These are phyloP conservation scores for Boletus rufocinnamomeus DNA, from an alignment of 768 basidiomycete species.

Conservation along the genomic window DNA sequence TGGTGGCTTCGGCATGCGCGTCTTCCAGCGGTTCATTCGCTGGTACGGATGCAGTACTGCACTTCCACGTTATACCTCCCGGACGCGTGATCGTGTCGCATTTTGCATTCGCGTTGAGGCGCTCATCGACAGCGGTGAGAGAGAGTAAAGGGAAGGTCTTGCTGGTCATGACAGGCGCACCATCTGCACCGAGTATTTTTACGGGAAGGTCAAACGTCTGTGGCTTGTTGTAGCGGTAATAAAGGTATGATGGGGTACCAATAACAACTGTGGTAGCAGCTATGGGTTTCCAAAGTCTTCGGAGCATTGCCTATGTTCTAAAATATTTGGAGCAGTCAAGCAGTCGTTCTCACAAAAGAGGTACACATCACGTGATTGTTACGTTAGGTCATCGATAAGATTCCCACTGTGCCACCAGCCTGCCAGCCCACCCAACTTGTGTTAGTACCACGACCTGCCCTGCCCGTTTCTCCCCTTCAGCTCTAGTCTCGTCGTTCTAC, in stretches of 20 bases:
- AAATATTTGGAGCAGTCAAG: not conserved
- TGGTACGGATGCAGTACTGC: constrained; percentile 75
- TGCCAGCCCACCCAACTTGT: constrained; percentile 18
- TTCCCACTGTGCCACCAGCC: constrained; percentile 26
- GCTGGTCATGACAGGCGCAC: constrained; percentile 55
- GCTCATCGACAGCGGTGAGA: constrained; percentile 53
- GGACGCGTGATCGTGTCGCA: constrained; percentile 49
- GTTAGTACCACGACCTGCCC: constrained; percentile 32
- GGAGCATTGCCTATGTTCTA: constrained; percentile 48
- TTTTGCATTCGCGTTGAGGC: constrained; percentile 56
- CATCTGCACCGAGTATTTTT: constrained; percentile 54
- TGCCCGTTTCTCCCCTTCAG: constrained; percentile 12
- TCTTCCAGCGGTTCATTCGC: constrained; percentile 95
- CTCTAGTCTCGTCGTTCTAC: not conserved
- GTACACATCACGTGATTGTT: constrained; percentile 29
- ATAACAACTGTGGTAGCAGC: constrained; percentile 54
- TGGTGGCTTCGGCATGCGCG: constrained; percentile 68
- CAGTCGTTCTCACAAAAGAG: too few species aligned
- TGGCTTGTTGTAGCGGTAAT: constrained; percentile 48
- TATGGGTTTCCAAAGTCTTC: constrained; percentile 68
- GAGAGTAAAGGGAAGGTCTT: constrained; percentile 59
- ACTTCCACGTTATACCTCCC: constrained; percentile 66
- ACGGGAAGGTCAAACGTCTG: constrained; percentile 63
- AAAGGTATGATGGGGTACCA: constrained; percentile 60
- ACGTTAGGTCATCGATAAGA: constrained; percentile 18